Conservation (phyloP, 352 stramenopile species). For the Globisporangium camurandrum region DNA sequence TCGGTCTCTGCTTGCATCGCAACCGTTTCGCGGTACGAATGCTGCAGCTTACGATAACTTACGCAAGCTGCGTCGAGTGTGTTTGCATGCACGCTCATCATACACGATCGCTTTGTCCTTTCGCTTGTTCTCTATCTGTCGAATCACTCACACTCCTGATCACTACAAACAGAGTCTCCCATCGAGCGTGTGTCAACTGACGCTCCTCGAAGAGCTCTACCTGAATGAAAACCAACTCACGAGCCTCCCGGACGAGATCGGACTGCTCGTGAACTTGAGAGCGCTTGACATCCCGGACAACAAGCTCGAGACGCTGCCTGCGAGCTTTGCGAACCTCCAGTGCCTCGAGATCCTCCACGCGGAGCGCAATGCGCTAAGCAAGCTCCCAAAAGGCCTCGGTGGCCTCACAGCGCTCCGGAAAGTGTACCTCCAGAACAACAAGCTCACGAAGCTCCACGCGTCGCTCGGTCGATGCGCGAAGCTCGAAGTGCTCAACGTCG, state of each 20-base stretch:
- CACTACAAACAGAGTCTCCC: conserved; percentile 65
- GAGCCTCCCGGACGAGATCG: conserved; percentile 62
- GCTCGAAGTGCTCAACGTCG: conserved; percentile 79
- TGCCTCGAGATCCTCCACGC: conserved; percentile 80
- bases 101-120: neutral
- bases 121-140: too few species aligned
- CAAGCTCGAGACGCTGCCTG: conserved; percentile 48
- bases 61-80: neutral
- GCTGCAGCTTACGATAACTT: neutral
- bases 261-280: conserved; percentile 58
- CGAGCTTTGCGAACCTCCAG: conserved; percentile 53
- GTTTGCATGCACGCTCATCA: neutral
- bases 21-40: conserved; percentile 56
- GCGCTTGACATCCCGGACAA: conserved; percentile 77
- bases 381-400: conserved; percentile 74
- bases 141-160: too few species aligned
- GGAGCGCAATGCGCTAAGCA: conserved; percentile 63
- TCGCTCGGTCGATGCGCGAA: conserved; percentile 67
- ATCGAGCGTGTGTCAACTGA: conserved; percentile 48
- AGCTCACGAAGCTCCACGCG: conserved; percentile 67
- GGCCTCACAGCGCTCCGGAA: conserved; percentile 59
- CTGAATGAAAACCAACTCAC: conserved; percentile 72
- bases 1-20: conserved; percentile 72
- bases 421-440: conserved; percentile 83
- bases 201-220: conserved; percentile 78